phyloP scores from a whole-genome alignment of 129 eudicot species.

The Escallonia herrerae region DNA sequence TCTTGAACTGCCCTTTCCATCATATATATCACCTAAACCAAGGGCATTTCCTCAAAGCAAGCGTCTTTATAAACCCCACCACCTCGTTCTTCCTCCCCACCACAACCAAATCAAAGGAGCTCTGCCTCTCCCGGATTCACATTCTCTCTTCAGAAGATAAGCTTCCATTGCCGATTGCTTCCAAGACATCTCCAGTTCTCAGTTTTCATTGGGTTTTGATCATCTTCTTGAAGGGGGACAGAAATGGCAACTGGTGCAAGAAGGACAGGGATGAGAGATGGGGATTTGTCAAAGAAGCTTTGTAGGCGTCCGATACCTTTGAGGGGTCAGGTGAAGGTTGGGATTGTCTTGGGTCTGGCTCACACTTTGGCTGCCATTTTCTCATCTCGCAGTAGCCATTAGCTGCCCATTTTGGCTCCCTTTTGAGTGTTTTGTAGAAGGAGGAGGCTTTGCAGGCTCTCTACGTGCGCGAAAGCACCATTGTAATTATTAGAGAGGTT shows the following conservation, averaged over 20 bases:
- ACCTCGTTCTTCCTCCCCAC: neutral
- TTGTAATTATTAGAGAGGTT: no score
- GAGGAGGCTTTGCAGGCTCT: no score
- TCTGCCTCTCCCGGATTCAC: neutral
- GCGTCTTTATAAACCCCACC: neutral
- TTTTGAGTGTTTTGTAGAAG: no score
- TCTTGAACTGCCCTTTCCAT: no score
- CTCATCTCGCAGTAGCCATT: neutral
- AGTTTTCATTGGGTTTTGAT: no score
- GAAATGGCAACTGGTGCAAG: neutral
- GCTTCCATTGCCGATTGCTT: neutral
- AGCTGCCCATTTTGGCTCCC: neutral
- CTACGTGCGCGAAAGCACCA: no score
- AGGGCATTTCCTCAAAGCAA: neutral
- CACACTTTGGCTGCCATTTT: constrained; percentile 11
- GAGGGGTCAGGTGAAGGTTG: constrained; percentile 25
- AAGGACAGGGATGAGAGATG: neutral
- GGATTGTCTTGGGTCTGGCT: constrained; percentile 4
- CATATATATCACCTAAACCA: neutral
- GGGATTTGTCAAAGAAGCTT: neutral
- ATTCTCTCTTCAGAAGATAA: neutral
- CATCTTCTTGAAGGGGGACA: neutral
- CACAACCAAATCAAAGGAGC: neutral
- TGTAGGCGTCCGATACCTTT: constrained; percentile 8
- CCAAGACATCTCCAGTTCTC: no score